Percentiles rank a stretch among this genome's conserved stretches.
These are phyloP conservation scores for Nectriaceae sp. DNA, from an alignment of 2,329 filamentous ascomycete species.

Conservation along the genomic window DNA sequence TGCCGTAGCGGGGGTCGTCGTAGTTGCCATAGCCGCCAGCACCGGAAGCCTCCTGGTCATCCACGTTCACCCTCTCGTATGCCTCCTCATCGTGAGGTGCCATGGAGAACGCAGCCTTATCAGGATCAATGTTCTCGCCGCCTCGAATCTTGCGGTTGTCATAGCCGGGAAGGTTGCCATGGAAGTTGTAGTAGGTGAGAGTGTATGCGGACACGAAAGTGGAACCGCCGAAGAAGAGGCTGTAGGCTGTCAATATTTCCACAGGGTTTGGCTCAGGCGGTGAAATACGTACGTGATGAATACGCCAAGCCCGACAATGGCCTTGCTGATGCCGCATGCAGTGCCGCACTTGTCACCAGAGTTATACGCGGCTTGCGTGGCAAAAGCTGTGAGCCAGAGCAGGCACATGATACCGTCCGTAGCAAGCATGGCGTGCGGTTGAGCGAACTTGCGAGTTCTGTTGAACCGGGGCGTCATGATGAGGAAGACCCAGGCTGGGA, in stretches of 20 bases:
- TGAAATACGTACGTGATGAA: conserved; percentile 57
- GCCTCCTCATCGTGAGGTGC: conserved; percentile 67
- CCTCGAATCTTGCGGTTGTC: conserved; percentile 48
- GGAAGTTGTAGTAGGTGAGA: conserved; percentile 61
- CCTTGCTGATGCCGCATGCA: conserved; percentile 63
- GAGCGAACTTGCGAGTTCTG: conserved; percentile 61
- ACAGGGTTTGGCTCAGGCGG: not conserved
- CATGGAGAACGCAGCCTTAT: conserved; percentile 70
- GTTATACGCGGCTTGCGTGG: conserved; percentile 67
- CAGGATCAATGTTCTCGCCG: conserved; percentile 61
- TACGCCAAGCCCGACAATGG: conserved; percentile 62
- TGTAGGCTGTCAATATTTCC: conserved; percentile 30
- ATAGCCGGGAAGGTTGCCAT: conserved; percentile 64
- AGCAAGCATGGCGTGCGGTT: conserved; percentile 61
- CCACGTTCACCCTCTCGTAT: conserved; percentile 62
- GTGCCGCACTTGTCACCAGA: conserved; percentile 54
- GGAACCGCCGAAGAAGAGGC: conserved; percentile 56
- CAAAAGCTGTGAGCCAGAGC: conserved; percentile 68
- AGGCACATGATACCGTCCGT: conserved; percentile 60
- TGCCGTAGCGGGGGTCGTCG: conserved; percentile 36
- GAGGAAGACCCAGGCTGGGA: conserved; percentile 66
- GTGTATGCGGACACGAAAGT: conserved; percentile 61
- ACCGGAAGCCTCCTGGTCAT: conserved; percentile 47
- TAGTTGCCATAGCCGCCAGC: conserved; percentile 35
- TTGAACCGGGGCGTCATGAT: conserved; percentile 65